Conservation (phyloP, 1,284 basidiomycete species). For the Meripilus lineatus region DNA sequence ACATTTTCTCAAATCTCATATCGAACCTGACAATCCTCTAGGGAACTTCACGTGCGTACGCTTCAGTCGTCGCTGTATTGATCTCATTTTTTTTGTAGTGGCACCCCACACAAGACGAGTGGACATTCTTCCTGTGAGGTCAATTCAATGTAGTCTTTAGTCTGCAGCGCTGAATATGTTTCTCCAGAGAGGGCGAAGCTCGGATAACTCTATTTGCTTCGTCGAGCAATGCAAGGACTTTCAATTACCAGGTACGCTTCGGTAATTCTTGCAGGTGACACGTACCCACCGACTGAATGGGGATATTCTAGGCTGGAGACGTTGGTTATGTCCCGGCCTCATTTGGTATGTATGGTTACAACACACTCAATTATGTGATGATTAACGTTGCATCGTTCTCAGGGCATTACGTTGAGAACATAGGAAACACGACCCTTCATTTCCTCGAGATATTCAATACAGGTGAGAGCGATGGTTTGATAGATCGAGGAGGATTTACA, state of each 20-base stretch:
- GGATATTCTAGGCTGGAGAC: constrained; percentile 45
- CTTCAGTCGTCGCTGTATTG: background rate
- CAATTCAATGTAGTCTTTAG: constrained; percentile 8
- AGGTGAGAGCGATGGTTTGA: constrained; percentile 29
- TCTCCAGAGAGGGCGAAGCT: constrained; percentile 45
- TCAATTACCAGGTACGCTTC: constrained; percentile 51
- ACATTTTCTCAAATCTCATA: background rate
- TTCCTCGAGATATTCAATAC: constrained; percentile 63
- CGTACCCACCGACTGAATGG: background rate
- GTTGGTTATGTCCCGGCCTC: constrained; percentile 52
- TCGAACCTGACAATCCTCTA: constrained; percentile 6
- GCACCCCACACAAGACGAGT: constrained; percentile 71
- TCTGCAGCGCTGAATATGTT: constrained; percentile 1
- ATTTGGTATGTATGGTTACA: constrained; percentile 31
- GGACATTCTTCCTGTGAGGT: constrained; percentile 50
- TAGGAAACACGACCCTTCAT: constrained; percentile 52
- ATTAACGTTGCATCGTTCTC: constrained; percentile 6
- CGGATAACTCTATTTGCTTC: constrained; percentile 65
- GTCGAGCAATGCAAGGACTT: constrained; percentile 59
- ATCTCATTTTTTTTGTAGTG: constrained; percentile 37
- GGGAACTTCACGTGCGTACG: constrained; percentile 26
- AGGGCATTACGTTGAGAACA: constrained; percentile 70
- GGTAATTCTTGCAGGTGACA: background rate
- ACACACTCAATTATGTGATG: background rate
- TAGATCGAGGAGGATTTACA: background rate